phyloP scores from a whole-genome alignment of 2,329 filamentous ascomycete species.

The Ophiostoma himal-ulmi region DNA sequence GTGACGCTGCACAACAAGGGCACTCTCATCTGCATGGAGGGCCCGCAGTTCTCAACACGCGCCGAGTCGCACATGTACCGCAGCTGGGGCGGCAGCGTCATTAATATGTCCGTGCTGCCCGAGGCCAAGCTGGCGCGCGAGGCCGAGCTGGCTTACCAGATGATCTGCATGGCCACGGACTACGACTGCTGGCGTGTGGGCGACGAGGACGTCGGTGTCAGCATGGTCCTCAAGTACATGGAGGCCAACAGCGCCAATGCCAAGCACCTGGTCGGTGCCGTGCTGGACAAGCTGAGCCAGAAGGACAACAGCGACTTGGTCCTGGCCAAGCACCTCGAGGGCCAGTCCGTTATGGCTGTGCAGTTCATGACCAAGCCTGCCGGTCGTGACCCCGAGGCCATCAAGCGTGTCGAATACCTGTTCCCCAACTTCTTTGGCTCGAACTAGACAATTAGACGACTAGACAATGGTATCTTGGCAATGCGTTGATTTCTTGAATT shows the following conservation, averaged over 20 bases:
- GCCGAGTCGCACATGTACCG: slow-evolving; percentile 96
- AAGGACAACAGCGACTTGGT: slow-evolving; percentile 71
- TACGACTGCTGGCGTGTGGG: slow-evolving; percentile 95
- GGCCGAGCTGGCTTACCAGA: slow-evolving; percentile 93
- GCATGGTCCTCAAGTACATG: slow-evolving; percentile 98
- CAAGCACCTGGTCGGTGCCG: slow-evolving; percentile 73
- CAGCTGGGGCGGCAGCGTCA: slow-evolving; percentile 84
- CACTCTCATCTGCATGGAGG: slow-evolving; percentile 92
- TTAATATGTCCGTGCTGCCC: slow-evolving; percentile 96
- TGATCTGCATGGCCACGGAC: slow-evolving; percentile 99
- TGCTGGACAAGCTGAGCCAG: slow-evolving; percentile 77
- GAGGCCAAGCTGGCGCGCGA: slow-evolving; percentile 95
- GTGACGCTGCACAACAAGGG: slow-evolving; percentile 79
- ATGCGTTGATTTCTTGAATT: neutral
- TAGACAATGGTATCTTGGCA: neutral
- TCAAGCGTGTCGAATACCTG: slow-evolving; percentile 76
- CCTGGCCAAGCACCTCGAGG: slow-evolving; percentile 73
- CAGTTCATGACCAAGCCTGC: slow-evolving; percentile 74
- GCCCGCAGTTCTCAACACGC: slow-evolving; percentile 95
- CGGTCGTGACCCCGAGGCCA: slow-evolving; percentile 65
- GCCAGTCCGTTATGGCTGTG: slow-evolving; percentile 69
- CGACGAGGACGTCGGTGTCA: slow-evolving; percentile 80
- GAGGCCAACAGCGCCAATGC: slow-evolving; percentile 86
- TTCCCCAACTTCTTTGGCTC: slow-evolving; percentile 69
- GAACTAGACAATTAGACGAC: neutral